These are phyloP conservation scores for Digitaria exilis DNA, from an alignment of 202 grass and related monocot species.

Conservation along the genomic window DNA sequence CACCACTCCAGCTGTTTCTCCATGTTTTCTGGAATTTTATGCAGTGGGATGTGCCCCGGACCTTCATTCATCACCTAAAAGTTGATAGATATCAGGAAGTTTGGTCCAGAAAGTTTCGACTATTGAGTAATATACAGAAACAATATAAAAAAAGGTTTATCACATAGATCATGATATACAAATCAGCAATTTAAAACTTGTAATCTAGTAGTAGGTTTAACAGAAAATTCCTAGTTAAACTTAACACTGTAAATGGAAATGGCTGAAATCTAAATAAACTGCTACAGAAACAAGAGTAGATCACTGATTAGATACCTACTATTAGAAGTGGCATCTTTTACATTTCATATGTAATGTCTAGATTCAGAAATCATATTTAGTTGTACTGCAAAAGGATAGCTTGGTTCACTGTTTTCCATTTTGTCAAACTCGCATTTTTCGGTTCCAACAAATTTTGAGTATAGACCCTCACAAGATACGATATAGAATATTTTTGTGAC, in stretches of 20 bases:
- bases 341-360: not conserved
- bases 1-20: conserved; percentile 98
- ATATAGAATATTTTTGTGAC: not conserved
- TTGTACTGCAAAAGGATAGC: not conserved
- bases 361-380: conserved; percentile 6
- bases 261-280: not conserved
- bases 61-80: conserved; percentile 99
- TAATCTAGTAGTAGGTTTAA: not conserved
- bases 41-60: conserved; percentile 93
- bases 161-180: conserved; percentile 3
- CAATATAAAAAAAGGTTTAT: not conserved
- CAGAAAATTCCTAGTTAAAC: not conserved
- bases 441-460: not conserved
- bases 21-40: conserved; percentile 99
- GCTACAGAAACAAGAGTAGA: not conserved
- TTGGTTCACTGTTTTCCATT: not conserved
- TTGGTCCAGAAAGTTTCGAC: not conserved
- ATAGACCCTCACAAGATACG: not conserved
- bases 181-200: not conserved
- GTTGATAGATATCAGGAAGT: conserved; percentile 32
- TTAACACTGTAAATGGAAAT: conserved; percentile 8
- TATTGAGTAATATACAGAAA: not conserved
- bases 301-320: conserved; percentile 7
- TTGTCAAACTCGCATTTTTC: conserved; percentile 2
- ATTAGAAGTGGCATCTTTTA: conserved; percentile 4